Percentiles rank a stretch among this genome's conserved stretches.
These are phyloP conservation scores for Rutidosis leptorrhynchoides DNA, from an alignment of 129 eudicot species.

Conservation along the genomic window DNA sequence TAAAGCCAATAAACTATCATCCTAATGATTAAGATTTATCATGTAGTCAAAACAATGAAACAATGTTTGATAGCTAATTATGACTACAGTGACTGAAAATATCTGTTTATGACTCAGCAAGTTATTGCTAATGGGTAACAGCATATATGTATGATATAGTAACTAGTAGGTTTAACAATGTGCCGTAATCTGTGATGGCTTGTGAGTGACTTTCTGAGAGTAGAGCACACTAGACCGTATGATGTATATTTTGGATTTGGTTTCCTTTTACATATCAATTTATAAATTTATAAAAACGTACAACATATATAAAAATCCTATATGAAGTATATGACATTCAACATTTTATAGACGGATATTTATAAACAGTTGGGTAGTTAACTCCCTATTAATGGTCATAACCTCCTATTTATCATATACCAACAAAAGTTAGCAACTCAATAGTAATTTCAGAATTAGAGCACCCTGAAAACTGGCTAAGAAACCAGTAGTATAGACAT, in stretches of 20 bases:
- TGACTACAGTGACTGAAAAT: neutral
- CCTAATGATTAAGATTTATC: too few relatives aligned
- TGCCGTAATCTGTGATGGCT: neutral
- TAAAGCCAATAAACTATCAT: slow-evolving; percentile 3
- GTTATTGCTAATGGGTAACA: neutral
- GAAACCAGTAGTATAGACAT: neutral
- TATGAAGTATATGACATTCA: neutral
- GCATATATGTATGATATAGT: neutral
- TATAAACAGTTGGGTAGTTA: neutral
- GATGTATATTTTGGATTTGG: neutral
- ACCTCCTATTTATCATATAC: neutral
- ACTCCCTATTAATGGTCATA: neutral
- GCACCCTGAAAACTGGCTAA: neutral
- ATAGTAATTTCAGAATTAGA: neutral
- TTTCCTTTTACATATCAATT: neutral
- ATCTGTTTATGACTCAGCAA: neutral
- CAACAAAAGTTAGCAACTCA: neutral
- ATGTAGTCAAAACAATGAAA: neutral
- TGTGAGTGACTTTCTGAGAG: neutral
- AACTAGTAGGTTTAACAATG: slow-evolving; percentile 1
- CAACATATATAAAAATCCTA: neutral
- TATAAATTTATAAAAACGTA: too few relatives aligned
- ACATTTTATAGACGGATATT: too few relatives aligned
- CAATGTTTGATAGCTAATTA: neutral
- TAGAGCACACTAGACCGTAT: neutral